These are phyloP conservation scores for Physcomitrium patens DNA, from an alignment of 225 moss, liverwort and hornwort species.

Conservation along the genomic window DNA sequence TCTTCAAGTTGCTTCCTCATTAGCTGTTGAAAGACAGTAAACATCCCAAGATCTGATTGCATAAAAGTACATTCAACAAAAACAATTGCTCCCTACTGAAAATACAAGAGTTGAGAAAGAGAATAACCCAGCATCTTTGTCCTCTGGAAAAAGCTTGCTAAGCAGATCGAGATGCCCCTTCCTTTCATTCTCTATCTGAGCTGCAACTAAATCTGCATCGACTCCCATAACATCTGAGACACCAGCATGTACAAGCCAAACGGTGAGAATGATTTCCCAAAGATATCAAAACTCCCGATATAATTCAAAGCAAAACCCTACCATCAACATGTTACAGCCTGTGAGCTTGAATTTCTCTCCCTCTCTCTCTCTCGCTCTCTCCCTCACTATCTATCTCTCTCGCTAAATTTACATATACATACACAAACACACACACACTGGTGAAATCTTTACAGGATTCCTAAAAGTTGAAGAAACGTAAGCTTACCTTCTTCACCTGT, in stretches of 20 bases:
- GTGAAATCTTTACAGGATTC: neutral
- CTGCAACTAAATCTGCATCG: conserved; percentile 40
- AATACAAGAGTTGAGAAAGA: conserved; percentile 2
- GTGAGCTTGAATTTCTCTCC: neutral
- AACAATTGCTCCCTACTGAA: neutral
- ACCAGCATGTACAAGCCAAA: neutral
- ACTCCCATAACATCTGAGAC: conserved; percentile 33
- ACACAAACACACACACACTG: neutral
- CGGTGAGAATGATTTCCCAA: neutral
- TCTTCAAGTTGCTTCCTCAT: neutral
- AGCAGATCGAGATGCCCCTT: conserved; percentile 70
- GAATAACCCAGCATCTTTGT: conserved; percentile 44
- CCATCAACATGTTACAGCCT: neutral
- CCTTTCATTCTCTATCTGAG: conserved; percentile 61
- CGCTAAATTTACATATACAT: no score
- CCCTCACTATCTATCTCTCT: no score
- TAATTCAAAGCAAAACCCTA: conserved; percentile 9
- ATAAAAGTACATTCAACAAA: neutral
- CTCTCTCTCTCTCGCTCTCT: no score
- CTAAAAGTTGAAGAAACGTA: neutral
- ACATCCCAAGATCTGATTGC: neutral
- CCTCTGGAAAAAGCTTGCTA: conserved; percentile 65
- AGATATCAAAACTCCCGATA: neutral
- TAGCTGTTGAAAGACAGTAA: neutral
- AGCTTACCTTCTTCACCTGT: conserved; percentile 29